Percentiles rank a stretch among this genome's conserved stretches.
Evolutionary conservation across 768 basidiomycete species (phyloP).

Genomic region (Holtermannia corniformis): DNA sequence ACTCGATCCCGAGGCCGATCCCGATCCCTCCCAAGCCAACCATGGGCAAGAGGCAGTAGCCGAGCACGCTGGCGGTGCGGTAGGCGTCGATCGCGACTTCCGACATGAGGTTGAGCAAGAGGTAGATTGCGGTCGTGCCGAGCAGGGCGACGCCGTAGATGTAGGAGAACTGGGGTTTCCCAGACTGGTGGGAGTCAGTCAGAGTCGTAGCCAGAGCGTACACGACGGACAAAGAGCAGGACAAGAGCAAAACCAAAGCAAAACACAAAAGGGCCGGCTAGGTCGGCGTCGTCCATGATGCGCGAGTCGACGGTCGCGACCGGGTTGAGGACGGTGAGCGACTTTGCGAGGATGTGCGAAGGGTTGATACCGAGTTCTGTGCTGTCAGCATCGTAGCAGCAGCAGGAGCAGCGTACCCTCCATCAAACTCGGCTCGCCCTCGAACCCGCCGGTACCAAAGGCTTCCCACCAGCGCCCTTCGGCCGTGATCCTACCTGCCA

Average conservation of each 20-base stretch:
- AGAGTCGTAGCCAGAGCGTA: not conserved
- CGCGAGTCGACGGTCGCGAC: conserved; percentile 69
- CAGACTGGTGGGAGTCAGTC: conserved; percentile 54
- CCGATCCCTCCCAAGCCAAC: conserved; percentile 85
- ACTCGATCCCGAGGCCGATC: conserved; percentile 81
- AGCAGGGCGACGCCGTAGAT: conserved; percentile 97
- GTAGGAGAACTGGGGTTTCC: conserved; percentile 96
- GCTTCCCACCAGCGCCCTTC: conserved; percentile 86
- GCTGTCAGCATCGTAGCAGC: not conserved
- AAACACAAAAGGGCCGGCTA: conserved; percentile 91
- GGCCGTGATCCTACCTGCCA: conserved; percentile 61
- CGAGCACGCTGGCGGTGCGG: conserved; percentile 79
- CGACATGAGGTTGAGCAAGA: conserved; percentile 93
- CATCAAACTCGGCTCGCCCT: conserved; percentile 89
- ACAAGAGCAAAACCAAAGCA: conserved; percentile 89
- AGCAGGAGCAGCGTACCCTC: conserved; percentile 57
- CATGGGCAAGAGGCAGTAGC: conserved; percentile 94
- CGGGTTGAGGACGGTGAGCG: conserved; percentile 90
- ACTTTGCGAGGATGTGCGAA: conserved; percentile 85
- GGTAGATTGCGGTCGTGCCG: conserved; percentile 83
- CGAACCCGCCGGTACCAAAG: conserved; percentile 88
- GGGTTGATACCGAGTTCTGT: conserved; percentile 97
- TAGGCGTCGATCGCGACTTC: conserved; percentile 91
- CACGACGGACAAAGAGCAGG: conserved; percentile 70
- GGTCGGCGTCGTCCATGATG: conserved; percentile 99